Base-by-base conservation (phyloP, 2,329 filamentous ascomycete genomes). In the Metarhizium sp. region DNA sequence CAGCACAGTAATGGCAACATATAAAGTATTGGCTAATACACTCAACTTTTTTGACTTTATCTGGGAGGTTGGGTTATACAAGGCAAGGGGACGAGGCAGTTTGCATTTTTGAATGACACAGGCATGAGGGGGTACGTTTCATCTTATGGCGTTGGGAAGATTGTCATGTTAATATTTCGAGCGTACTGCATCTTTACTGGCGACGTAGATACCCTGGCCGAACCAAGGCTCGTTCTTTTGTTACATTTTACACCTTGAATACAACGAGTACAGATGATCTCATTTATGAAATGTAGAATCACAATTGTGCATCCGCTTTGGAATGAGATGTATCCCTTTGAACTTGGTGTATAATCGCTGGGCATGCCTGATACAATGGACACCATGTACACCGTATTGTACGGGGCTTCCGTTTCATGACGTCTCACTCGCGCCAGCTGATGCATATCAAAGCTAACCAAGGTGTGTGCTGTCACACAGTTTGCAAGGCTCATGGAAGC, bases 161-260 rank as follows among this genome's bases (percentile, higher is more conserved):
- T 25, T 34, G 50, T 32, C 45, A 43, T 42, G n/a, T 46, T 53
- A 25, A n/a, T 36, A 43, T 53, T 50, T 11, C 3, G 29, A 30
- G 40, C 16, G 36, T 20, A 50, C 36, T 46, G 51, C 50, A 46
- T 56, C 46, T 13, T 53, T 29, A 43, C 18, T 45, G 51, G 51
- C 46, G 54, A 40, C 29, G 36, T 50, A 53, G 54, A 56, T 56
- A 56, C 54, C 50, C 54, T 40, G 8, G 38, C 38, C 14, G 11
- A 40, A 40, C 38, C 8, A 11, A 13, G 38, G 38, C 38, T 40
- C 13, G 38, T 40, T 40, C 38, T 40, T 40, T 40, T 40, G 38
- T 40, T 40, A n/a, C 38, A 11, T 40, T 40, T 40, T 8, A 34
- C 13, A 40, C 38, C 38, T 40, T 16, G 32, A 34, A 34, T 34